These are phyloP conservation scores for Aristolochia fimbriata DNA, from an alignment of 164 flowering plant species.

Conservation along the genomic window DNA sequence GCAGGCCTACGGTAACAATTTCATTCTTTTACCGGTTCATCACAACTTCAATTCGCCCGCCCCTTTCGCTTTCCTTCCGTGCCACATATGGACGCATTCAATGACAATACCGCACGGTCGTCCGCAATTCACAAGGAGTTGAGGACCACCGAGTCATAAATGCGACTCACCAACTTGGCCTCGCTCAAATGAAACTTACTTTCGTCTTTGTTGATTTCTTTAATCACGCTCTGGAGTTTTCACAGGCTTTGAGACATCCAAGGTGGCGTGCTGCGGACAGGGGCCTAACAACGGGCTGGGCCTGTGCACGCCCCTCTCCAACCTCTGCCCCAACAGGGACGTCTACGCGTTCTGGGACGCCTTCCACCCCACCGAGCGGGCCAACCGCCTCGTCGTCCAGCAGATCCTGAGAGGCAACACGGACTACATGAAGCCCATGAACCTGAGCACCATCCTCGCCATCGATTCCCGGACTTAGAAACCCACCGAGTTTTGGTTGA, in stretches of 20 bases:
- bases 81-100: too few relatives aligned
- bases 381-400: slow-evolving; percentile 47
- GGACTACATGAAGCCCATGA: slow-evolving; percentile 67
- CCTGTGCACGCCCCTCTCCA: slow-evolving; percentile 39
- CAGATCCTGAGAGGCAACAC: slow-evolving; percentile 33
- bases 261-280: slow-evolving; percentile 79
- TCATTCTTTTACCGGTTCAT: too few relatives aligned
- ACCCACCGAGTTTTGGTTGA: not conserved
- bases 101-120: not conserved
- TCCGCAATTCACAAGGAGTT: not conserved
- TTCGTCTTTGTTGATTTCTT: too few relatives aligned
- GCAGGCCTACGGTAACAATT: slow-evolving; percentile 33
- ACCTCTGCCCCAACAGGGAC: slow-evolving; percentile 54
- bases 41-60: too few relatives aligned
- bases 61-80: too few relatives aligned
- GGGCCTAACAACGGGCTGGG: slow-evolving; percentile 80
- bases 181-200: not conserved
- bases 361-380: slow-evolving; percentile 65
- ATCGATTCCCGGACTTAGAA: slow-evolving; percentile 35
- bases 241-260: slow-evolving; percentile 27
- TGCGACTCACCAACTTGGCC: not conserved
- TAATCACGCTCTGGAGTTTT: too few relatives aligned
- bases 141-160: not conserved
- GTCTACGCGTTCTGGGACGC: slow-evolving; percentile 62
- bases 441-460: slow-evolving; percentile 60